These are phyloP conservation scores for Tieghemiomyces parasiticus DNA, from an alignment of 192 early-diverging fungal genomes.

Conservation along the genomic window DNA sequence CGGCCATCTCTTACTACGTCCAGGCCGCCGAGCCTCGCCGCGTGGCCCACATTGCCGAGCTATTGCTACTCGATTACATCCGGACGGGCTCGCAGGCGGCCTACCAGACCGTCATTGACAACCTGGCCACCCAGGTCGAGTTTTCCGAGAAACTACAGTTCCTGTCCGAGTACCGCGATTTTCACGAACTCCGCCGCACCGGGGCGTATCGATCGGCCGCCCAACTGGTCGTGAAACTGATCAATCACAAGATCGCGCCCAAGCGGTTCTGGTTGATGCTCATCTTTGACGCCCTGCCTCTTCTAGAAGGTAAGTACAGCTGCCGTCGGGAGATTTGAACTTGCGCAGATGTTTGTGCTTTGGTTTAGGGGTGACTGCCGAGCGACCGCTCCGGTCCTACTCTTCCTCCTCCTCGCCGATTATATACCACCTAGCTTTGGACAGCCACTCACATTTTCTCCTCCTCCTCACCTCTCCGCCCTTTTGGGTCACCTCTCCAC, in stretches of 20 bases:
- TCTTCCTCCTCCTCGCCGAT: not conserved
- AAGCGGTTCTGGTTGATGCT: constrained; percentile 28
- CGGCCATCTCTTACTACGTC: constrained; percentile 45
- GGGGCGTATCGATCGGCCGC: constrained; percentile 22
- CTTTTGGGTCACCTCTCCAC: not conserved
- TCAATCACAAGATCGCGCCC: constrained; percentile 33
- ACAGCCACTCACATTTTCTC: not conserved
- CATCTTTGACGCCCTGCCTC: constrained; percentile 42
- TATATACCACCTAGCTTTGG: not conserved
- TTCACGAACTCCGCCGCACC: constrained; percentile 32
- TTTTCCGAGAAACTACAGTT: constrained; percentile 33
- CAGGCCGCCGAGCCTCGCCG: constrained; percentile 26
- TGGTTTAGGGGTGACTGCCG: not conserved
- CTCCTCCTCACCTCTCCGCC: not conserved
- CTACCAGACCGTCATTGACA: constrained; percentile 25
- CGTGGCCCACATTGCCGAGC: constrained; percentile 36
- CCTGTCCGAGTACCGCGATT: constrained; percentile 37
- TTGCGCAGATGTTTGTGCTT: not conserved
- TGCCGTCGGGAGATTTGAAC: too few species aligned
- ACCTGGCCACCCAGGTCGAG: constrained; percentile 15
- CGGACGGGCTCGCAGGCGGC: constrained; percentile 21
- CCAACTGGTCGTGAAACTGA: constrained; percentile 23
- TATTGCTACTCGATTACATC: constrained; percentile 35
- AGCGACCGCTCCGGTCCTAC: too few species aligned
- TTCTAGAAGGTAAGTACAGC: constrained; percentile 26